Conservation (phyloP, 164 flowering plant genomes). For the Aristolochia contorta region DNA sequence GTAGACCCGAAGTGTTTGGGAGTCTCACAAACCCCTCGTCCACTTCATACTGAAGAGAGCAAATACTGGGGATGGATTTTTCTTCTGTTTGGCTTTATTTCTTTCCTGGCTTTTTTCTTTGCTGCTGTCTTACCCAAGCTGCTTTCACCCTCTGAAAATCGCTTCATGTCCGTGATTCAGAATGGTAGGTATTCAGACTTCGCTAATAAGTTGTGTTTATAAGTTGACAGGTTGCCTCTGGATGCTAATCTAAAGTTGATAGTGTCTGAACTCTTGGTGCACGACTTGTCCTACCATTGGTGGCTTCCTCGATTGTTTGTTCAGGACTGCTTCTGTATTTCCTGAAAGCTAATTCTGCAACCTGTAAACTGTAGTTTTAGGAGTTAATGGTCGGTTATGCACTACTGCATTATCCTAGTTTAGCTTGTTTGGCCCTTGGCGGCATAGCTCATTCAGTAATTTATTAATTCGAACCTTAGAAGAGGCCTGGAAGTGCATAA, state of each 20-base stretch:
- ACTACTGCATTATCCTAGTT: not conserved
- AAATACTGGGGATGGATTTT: constrained; percentile 35
- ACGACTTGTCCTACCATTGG: no score
- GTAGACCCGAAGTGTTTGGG: constrained; percentile 1
- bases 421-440: not conserved
- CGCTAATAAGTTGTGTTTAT: not conserved
- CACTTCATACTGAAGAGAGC: constrained; percentile 6
- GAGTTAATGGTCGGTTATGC: no score
- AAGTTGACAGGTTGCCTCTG: not conserved
- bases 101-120: constrained; percentile 32
- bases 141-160: constrained; percentile 40
- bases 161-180: constrained; percentile 44
- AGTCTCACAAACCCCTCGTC: constrained; percentile 3
- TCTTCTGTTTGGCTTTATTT: constrained; percentile 27
- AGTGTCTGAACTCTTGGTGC: no score
- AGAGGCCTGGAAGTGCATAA: not conserved
- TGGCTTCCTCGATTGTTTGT: no score
- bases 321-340: no score
- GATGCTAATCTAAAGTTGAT: no score
- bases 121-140: constrained; percentile 59
- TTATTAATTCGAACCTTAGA: not conserved
- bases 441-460: not conserved
- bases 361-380: no score
- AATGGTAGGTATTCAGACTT: constrained; percentile 38
- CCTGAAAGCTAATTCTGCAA: no score